phyloP scores from a whole-genome alignment of 2,329 filamentous ascomycete genomes.

The Penicillium sp. region DNA sequence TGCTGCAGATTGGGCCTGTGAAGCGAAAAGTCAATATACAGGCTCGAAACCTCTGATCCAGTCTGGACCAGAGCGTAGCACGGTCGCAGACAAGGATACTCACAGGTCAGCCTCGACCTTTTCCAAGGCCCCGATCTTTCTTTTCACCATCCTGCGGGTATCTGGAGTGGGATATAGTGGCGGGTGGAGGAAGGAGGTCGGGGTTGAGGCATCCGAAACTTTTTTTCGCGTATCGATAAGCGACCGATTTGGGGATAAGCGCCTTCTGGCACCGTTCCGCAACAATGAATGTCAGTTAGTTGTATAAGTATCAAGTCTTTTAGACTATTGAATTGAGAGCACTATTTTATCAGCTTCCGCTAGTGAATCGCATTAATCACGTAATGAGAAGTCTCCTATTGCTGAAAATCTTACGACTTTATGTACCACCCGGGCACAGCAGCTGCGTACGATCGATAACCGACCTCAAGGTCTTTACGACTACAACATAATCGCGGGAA shows the following conservation, averaged over 20 bases:
- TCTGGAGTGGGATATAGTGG: conserved; percentile 1
- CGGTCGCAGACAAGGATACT: conserved; percentile 26
- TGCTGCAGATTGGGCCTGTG: conserved; percentile 76
- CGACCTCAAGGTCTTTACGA: not conserved
- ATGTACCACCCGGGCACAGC: not conserved
- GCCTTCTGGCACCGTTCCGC: not conserved
- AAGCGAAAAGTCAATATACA: conserved; percentile 22
- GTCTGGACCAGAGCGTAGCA: not conserved
- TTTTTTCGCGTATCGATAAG: conserved; percentile 36
- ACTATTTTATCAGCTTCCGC: not conserved
- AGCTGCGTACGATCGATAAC: not conserved
- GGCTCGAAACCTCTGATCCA: conserved; percentile 11
- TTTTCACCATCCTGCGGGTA: conserved; percentile 63
- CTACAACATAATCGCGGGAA: not conserved
- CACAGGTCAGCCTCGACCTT: conserved; percentile 89
- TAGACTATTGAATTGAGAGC: not conserved
- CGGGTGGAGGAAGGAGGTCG: conserved; percentile 60
- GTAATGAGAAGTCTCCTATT: not conserved
- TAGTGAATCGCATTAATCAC: not conserved
- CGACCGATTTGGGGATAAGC: conserved; percentile 11
- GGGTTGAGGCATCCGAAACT: conserved; percentile 59
- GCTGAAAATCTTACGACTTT: not conserved
- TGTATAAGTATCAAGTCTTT: not conserved
- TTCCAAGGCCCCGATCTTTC: conserved; percentile 86
- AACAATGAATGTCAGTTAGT: not conserved